A percentile compares a stretch with the other conserved stretches of the same genome.
These are phyloP conservation scores for Kwoniella botswanensis DNA, from an alignment of 768 basidiomycete genomes.

Conservation along the genomic window DNA sequence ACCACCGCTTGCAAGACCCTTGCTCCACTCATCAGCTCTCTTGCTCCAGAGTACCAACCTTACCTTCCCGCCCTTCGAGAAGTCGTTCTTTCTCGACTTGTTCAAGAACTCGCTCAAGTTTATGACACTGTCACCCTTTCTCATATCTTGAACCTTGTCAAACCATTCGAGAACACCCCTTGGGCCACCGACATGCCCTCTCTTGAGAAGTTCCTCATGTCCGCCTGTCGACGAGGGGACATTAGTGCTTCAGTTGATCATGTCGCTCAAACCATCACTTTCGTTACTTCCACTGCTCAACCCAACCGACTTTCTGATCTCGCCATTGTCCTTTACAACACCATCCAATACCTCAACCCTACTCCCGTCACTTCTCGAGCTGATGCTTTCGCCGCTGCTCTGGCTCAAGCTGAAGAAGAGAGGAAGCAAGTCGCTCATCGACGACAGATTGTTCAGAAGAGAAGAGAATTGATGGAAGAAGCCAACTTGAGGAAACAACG, in stretches of 20 bases:
- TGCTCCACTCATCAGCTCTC: slow-evolving; percentile 71
- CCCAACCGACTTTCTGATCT: slow-evolving; percentile 72
- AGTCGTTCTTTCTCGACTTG: slow-evolving; percentile 85
- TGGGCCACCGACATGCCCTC: slow-evolving; percentile 68
- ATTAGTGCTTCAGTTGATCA: slow-evolving; percentile 87
- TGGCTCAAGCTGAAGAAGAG: slow-evolving; percentile 57
- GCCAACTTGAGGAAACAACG: slow-evolving; percentile 83
- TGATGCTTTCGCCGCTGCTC: slow-evolving; percentile 62
- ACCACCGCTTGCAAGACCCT: slow-evolving; percentile 78
- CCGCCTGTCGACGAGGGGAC: slow-evolving; percentile 84
- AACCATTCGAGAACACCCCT: slow-evolving; percentile 70
- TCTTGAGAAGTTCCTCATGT: slow-evolving; percentile 88
- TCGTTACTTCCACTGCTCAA: slow-evolving; percentile 63
- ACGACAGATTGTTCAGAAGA: slow-evolving; percentile 79
- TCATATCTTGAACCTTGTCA: slow-evolving; percentile 73
- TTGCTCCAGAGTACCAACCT: slow-evolving; percentile 67
- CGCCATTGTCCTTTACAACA: slow-evolving; percentile 73
- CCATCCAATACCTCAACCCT: slow-evolving; percentile 63
- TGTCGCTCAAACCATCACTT: slow-evolving; percentile 78
- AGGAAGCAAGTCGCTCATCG: slow-evolving; percentile 64
- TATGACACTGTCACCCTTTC: slow-evolving; percentile 84
- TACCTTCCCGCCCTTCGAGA: slow-evolving; percentile 90
- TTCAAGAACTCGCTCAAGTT: slow-evolving; percentile 88
- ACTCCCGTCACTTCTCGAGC: slow-evolving; percentile 63
- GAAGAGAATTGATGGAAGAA: slow-evolving; percentile 82